These are phyloP conservation scores for Ramicandelaber brevisporus DNA, from an alignment of 192 early-diverging fungal genomes.

Conservation along the genomic window DNA sequence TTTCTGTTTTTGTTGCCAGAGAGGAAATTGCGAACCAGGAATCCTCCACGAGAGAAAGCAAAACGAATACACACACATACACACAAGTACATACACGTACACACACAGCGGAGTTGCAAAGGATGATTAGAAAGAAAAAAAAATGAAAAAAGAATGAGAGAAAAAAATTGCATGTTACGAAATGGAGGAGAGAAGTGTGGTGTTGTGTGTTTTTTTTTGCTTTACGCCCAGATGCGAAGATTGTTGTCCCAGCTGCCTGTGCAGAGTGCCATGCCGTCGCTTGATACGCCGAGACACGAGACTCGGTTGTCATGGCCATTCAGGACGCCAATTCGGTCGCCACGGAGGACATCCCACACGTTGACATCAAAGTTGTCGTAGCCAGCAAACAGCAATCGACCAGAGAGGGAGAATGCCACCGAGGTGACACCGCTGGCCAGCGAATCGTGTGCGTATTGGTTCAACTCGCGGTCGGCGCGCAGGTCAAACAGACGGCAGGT, in stretches of 20 bases:
- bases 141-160: neutral
- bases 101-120: too few species aligned
- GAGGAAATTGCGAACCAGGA: neutral
- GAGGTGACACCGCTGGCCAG: constrained; percentile 98
- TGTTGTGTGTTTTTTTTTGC: too few species aligned
- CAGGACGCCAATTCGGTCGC: constrained; percentile 78
- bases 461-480: constrained; percentile 92
- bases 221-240: constrained; percentile 61
- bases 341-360: constrained; percentile 97
- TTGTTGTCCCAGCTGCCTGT: constrained; percentile 96
- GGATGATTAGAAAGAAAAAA: too few species aligned
- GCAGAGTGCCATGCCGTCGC: constrained; percentile 94
- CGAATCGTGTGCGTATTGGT: constrained; percentile 94
- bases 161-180: neutral
- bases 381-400: constrained; percentile 89
- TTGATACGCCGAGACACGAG: constrained; percentile 83
- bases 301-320: constrained; percentile 92
- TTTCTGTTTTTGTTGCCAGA: neutral
- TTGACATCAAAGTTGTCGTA: constrained; percentile 99
- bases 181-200: too few species aligned
- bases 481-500: constrained; percentile 93
- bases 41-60: neutral
- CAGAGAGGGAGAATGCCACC: constrained; percentile 89
- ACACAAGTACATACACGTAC: too few species aligned
- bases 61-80: neutral